Conservation (phyloP, 768 basidiomycete species). For the Phylloporus arenicola region DNA sequence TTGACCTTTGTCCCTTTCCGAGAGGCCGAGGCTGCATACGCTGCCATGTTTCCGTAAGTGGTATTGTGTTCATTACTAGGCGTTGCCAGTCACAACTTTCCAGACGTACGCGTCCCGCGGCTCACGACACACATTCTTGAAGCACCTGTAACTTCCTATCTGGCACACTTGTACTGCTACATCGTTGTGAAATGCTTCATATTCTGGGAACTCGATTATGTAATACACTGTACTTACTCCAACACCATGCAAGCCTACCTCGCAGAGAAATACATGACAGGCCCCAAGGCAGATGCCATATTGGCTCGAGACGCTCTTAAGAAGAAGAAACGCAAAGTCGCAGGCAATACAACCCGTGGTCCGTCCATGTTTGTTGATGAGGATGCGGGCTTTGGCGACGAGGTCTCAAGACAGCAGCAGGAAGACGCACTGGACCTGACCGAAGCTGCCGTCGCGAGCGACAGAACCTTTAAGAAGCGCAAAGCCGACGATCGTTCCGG, state of each 20-base stretch:
- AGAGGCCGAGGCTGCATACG: slow-evolving; percentile 27
- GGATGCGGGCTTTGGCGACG: slow-evolving; percentile 63
- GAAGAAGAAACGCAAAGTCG: slow-evolving; percentile 65
- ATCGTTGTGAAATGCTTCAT: neutral
- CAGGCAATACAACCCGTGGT: slow-evolving; percentile 18
- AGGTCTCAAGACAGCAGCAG: slow-evolving; percentile 40
- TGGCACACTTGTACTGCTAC: neutral
- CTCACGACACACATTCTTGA: neutral
- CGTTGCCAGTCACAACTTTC: neutral
- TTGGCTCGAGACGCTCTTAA: slow-evolving; percentile 56
- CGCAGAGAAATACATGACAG: slow-evolving; percentile 92
- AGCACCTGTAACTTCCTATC: neutral
- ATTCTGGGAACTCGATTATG: neutral
- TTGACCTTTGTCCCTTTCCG: slow-evolving; percentile 22
- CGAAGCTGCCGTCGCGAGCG: slow-evolving; percentile 67
- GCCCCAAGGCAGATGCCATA: slow-evolving; percentile 94
- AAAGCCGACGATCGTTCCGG: slow-evolving; percentile 49
- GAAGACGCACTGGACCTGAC: slow-evolving; percentile 48
- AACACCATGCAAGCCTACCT: slow-evolving; percentile 70
- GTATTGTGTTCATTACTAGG: neutral
- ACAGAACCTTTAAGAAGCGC: slow-evolving; percentile 77
- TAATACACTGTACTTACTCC: neutral
- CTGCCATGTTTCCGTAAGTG: slow-evolving; percentile 24
- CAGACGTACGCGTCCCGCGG: slow-evolving; percentile 3
- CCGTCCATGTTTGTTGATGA: slow-evolving; percentile 53